These are phyloP conservation scores for Aspergillus novofumigatus DNA, from an alignment of 2,329 filamentous ascomycete genomes.

Conservation along the genomic window DNA sequence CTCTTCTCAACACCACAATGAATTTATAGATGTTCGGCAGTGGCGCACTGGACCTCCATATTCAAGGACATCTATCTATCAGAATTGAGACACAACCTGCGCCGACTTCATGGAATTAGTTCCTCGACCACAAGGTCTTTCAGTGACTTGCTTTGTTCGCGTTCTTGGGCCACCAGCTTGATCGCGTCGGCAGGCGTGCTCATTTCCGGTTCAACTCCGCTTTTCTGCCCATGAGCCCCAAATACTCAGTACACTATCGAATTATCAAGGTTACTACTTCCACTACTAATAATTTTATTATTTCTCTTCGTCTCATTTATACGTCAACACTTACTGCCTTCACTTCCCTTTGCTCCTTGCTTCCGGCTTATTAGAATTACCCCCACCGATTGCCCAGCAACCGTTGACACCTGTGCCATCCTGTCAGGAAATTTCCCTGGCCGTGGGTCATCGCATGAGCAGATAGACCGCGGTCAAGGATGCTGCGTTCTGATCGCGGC, in stretches of 20 bases:
- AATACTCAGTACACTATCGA: neutral
- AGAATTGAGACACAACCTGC: neutral
- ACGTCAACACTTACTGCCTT: neutral
- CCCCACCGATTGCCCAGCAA: neutral
- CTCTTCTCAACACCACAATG: neutral
- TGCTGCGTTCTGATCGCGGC: constrained; percentile 35
- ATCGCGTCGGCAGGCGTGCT: constrained; percentile 12
- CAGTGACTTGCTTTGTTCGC: constrained; percentile 9
- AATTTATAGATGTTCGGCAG: neutral
- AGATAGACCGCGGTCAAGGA: constrained; percentile 29
- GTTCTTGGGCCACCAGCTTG: neutral
- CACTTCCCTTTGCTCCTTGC: neutral
- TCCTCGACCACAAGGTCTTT: constrained; percentile 4
- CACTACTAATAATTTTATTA: neutral
- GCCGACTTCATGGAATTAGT: neutral
- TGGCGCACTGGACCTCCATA: neutral
- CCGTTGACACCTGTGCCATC: neutral
- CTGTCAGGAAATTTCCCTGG: constrained; percentile 16
- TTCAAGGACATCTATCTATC: neutral
- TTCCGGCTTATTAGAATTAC: neutral
- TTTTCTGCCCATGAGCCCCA: neutral
- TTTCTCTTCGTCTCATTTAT: neutral
- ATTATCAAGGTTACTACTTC: neutral
- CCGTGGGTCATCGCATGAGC: constrained; percentile 19
- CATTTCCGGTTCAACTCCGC: neutral